Evolutionary conservation across 2,329 filamentous ascomycete species (phyloP).

Genomic region (Penicillium sp.): DNA sequence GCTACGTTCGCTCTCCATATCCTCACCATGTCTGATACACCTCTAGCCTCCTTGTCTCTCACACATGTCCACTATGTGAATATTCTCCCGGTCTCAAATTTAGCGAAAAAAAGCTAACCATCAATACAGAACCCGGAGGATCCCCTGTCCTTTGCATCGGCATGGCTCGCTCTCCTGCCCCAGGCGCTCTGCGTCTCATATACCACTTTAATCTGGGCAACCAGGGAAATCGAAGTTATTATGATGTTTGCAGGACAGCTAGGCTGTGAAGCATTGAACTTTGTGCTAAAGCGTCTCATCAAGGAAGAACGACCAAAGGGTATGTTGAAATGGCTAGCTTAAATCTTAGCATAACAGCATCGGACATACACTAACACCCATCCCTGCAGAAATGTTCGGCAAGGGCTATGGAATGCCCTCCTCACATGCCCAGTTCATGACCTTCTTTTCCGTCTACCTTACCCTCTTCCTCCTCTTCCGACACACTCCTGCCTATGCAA

Average conservation of each 20-base stretch:
- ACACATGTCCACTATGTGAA: constrained; percentile 95
- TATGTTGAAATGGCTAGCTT: constrained; percentile 45
- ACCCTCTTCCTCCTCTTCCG: constrained; percentile 81
- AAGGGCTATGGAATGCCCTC: constrained; percentile 98
- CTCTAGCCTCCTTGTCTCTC: constrained; percentile 84
- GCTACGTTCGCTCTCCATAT: neutral
- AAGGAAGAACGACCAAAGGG: constrained; percentile 85
- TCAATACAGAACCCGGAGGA: constrained; percentile 74
- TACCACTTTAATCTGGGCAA: constrained; percentile 84
- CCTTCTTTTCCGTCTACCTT: constrained; percentile 85
- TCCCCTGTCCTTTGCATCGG: constrained; percentile 79
- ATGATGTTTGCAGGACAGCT: constrained; percentile 92
- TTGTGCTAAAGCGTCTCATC: constrained; percentile 82
- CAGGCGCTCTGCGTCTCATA: constrained; percentile 91
- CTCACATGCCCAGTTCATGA: constrained; percentile 92
- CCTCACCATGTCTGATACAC: constrained; percentile 39
- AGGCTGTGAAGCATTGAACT: constrained; percentile 88
- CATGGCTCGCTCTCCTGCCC: constrained; percentile 90
- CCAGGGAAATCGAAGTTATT: constrained; percentile 83
- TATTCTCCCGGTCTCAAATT: constrained; percentile 10
- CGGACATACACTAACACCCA: neutral
- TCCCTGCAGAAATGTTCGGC: constrained; percentile 63
- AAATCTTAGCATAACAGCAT: neutral
- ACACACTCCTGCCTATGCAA: constrained; percentile 60
- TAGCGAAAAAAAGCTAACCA: neutral